Percentiles rank a stretch among this genome's conserved stretches.
phyloP scores from a whole-genome alignment of 1,284 basidiomycete species.

The Leccinum proliferum region DNA sequence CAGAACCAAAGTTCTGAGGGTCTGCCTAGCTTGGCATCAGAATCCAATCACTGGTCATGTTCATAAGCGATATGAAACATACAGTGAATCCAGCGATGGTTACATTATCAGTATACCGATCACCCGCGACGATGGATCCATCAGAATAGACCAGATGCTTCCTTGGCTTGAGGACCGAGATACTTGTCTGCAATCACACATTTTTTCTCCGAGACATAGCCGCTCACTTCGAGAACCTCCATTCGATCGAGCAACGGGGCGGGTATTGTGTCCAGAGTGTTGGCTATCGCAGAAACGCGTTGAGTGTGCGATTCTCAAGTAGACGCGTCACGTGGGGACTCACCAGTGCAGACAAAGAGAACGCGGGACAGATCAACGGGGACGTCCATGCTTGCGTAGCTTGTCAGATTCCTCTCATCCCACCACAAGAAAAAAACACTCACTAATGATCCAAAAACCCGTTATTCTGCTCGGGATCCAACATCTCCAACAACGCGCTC shows the following conservation, averaged over 20 bases:
- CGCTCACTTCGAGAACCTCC: conserved; percentile 96
- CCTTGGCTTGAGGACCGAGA: conserved; percentile 92
- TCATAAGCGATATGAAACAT: no score
- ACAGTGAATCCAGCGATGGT: no score
- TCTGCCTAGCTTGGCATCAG: background rate
- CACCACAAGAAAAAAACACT: background rate
- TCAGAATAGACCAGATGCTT: conserved; percentile 68
- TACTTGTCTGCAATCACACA: conserved; percentile 89
- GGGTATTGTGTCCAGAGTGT: conserved; percentile 93
- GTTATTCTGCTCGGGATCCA: conserved; percentile 97
- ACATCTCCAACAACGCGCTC: conserved; percentile 93
- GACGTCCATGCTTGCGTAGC: conserved; percentile 76
- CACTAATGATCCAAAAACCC: conserved; percentile 96
- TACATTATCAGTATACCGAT: background rate
- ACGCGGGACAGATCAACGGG: conserved; percentile 96
- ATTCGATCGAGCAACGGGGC: conserved; percentile 94
- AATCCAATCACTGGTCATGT: no score
- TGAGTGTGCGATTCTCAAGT: background rate
- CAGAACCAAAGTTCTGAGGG: no score
- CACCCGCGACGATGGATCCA: no score
- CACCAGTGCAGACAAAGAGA: conserved; percentile 93
- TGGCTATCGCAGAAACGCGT: conserved; percentile 42
- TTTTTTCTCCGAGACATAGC: conserved; percentile 98
- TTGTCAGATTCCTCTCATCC: conserved; percentile 8
- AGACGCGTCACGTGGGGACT: background rate